Evolutionary conservation across 2,329 filamentous ascomycete species (phyloP).

Genomic region (Sordariomycetes sp.): DNA sequence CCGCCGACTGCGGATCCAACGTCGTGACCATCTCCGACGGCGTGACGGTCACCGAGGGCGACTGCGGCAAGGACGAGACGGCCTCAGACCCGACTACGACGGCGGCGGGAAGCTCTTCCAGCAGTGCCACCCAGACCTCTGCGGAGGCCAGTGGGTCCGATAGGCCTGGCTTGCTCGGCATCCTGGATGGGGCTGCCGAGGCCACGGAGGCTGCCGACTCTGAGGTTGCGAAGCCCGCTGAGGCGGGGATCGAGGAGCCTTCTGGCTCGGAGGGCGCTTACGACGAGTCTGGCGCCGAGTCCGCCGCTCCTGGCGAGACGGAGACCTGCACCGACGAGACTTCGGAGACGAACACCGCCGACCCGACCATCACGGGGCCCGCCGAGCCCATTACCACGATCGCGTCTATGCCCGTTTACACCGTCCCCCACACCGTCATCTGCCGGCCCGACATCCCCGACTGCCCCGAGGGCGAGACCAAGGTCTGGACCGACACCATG

Average conservation of each 20-base stretch:
- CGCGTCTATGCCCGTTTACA: no score
- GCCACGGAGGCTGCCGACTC: neutral
- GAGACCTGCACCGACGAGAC: neutral
- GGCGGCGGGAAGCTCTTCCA: neutral
- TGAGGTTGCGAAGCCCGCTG: no score
- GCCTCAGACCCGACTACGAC: neutral
- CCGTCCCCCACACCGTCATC: neutral
- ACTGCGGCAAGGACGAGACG: constrained; percentile 11
- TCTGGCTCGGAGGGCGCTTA: no score
- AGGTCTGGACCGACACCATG: neutral
- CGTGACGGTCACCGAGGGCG: constrained; percentile 16
- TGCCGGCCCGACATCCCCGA: neutral
- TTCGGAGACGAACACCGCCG: neutral
- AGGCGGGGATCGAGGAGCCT: no score
- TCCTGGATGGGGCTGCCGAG: neutral
- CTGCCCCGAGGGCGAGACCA: neutral
- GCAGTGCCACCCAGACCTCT: neutral
- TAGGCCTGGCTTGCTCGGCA: neutral
- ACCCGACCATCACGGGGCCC: no score
- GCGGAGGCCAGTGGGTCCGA: neutral
- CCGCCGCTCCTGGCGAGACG: neutral
- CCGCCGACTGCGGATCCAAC: constrained; percentile 20
- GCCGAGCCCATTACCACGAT: neutral
- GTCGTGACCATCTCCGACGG: constrained; percentile 22
- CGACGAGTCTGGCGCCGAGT: no score